Conservation (phyloP, 2,329 filamentous ascomycete genomes). For the Sporothrix luriei region DNA sequence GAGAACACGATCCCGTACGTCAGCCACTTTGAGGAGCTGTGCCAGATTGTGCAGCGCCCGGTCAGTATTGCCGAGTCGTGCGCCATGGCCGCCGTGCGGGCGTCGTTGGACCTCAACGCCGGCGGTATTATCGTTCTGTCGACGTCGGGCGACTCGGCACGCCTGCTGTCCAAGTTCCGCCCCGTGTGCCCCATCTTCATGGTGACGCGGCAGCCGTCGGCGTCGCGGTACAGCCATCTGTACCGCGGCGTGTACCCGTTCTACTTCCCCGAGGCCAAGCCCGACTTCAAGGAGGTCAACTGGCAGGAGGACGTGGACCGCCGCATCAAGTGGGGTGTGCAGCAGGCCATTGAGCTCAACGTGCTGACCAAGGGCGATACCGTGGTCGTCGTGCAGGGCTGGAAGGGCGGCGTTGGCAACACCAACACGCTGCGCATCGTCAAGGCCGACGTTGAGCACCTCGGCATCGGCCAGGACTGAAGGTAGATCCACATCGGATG, state of each 20-base stretch:
- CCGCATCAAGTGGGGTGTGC: constrained; percentile 96
- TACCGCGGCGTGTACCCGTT: constrained; percentile 99
- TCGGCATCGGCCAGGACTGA: constrained; percentile 56
- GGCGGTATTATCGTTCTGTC: constrained; percentile 95
- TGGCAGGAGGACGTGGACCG: constrained; percentile 99
- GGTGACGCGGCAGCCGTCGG: constrained; percentile 84
- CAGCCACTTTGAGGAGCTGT: constrained; percentile 93
- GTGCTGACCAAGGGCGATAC: constrained; percentile 72
- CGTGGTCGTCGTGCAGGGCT: constrained; percentile 84
- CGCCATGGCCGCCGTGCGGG: constrained; percentile 94
- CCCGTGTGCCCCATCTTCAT: constrained; percentile 99
- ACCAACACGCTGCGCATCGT: constrained; percentile 77
- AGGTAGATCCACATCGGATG: neutral
- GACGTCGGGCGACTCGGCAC: constrained; percentile 91
- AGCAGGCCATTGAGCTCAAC: constrained; percentile 79
- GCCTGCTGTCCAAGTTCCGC: constrained; percentile 96
- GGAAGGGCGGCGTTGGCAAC: constrained; percentile 89
- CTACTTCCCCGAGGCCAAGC: constrained; percentile 89
- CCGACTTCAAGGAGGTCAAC: constrained; percentile 87
- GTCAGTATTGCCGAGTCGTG: constrained; percentile 89
- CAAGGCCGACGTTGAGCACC: constrained; percentile 61
- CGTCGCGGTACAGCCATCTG: constrained; percentile 87
- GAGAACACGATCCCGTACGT: constrained; percentile 98
- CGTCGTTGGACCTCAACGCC: constrained; percentile 93
- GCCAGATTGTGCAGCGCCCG: constrained; percentile 77